Percentiles rank a stretch among this genome's conserved stretches.
These are phyloP conservation scores for Beauveria rudraprayagi DNA, from an alignment of 2,329 filamentous ascomycete genomes.

Conservation along the genomic window DNA sequence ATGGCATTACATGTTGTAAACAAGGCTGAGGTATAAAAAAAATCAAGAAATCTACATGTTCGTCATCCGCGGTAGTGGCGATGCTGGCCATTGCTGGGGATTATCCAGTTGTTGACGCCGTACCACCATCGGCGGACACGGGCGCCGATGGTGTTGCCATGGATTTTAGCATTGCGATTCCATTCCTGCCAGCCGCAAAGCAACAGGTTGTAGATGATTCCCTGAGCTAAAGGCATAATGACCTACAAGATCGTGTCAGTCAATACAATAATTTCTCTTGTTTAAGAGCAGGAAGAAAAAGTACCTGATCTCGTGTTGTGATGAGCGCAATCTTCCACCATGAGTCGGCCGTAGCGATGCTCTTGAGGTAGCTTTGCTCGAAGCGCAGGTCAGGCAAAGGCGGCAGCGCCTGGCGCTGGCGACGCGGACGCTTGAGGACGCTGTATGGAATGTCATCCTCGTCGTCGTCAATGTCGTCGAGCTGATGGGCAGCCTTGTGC, in stretches of 20 bases:
- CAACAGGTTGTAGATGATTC: constrained; percentile 77
- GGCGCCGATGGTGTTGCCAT: constrained; percentile 69
- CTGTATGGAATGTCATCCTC: constrained; percentile 64
- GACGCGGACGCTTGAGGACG: constrained; percentile 48
- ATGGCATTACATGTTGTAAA: background rate
- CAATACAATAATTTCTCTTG: background rate
- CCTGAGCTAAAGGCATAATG: constrained; percentile 79
- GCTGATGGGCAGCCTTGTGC: background rate
- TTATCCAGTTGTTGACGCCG: constrained; percentile 80
- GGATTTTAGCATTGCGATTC: constrained; percentile 72
- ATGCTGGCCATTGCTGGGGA: constrained; percentile 33
- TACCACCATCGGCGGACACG: constrained; percentile 89
- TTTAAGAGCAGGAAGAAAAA: constrained; percentile 11
- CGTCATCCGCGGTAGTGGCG: constrained; percentile 7
- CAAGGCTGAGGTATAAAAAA: background rate
- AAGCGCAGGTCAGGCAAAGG: constrained; percentile 85
- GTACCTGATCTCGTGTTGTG: constrained; percentile 80
- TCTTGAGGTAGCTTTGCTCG: constrained; percentile 95
- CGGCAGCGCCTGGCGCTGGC: constrained; percentile 40
- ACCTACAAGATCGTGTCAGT: constrained; percentile 44
- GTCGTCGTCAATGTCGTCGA: constrained; percentile 32
- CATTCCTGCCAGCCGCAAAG: constrained; percentile 84
- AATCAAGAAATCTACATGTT: background rate
- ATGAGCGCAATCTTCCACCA: constrained; percentile 78
- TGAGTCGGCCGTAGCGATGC: constrained; percentile 70